Percentiles rank a stretch among this genome's conserved stretches.
Conservation (phyloP, 495 filamentous ascomycete genomes). For the Filosporella fistucella region DNA sequence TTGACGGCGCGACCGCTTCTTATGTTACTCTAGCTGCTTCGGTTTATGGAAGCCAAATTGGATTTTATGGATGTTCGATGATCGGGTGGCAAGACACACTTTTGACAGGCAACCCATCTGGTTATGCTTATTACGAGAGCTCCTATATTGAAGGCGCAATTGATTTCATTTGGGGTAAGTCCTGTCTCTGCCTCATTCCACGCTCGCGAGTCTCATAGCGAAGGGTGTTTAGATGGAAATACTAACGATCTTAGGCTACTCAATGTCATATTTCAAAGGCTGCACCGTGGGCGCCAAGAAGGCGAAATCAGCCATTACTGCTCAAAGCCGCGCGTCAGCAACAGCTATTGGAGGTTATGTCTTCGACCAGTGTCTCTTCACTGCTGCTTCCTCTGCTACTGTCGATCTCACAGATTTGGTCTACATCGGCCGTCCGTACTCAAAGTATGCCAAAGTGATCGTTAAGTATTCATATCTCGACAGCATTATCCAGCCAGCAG, state of each 20-base stretch:
- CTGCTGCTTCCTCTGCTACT: background rate
- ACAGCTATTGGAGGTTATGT: conserved; percentile 23
- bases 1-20: conserved; percentile 7
- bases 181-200: too few relatives aligned
- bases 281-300: conserved; percentile 26
- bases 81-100: conserved; percentile 46
- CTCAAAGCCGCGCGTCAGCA: conserved; percentile 25
- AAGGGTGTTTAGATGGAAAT: background rate
- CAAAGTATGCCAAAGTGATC: conserved; percentile 19
- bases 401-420: conserved; percentile 9
- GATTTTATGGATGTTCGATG: conserved; percentile 37
- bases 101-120: conserved; percentile 32
- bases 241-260: conserved; percentile 7
- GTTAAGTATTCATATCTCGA: conserved; percentile 20
- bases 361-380: conserved; percentile 27
- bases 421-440: conserved; percentile 21
- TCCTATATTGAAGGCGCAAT: conserved; percentile 28
- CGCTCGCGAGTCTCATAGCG: background rate
- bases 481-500: conserved; percentile 12
- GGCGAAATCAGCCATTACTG: conserved; percentile 22
- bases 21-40: conserved; percentile 13
- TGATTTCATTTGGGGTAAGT: conserved; percentile 22
- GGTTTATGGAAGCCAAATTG: conserved; percentile 12
- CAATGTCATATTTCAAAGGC: conserved; percentile 26
- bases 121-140: conserved; percentile 37